phyloP scores from a whole-genome alignment of 192 early-diverging fungal species.

The Geosiphon pyriformis region DNA sequence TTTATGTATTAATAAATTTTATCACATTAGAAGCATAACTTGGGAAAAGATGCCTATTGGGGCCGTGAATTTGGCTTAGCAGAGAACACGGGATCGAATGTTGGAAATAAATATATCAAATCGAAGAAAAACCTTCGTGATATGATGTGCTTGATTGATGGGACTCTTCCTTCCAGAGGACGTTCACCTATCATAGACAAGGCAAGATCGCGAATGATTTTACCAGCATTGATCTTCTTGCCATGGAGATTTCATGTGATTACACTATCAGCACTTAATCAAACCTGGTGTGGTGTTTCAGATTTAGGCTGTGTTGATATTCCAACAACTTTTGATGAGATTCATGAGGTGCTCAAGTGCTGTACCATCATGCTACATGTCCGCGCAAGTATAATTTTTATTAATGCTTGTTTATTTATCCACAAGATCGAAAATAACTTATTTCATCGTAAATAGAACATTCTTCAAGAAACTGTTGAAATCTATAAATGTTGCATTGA shows the following conservation, averaged over 20 bases:
- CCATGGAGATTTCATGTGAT: slow-evolving; percentile 7
- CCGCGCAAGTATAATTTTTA: not conserved
- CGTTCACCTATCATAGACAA: not conserved
- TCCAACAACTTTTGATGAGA: not conserved
- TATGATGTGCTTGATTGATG: not conserved
- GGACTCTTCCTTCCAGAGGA: slow-evolving; percentile 8
- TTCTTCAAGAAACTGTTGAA: slow-evolving; percentile 8
- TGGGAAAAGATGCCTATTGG: slow-evolving; percentile 9
- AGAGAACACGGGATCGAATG: not conserved
- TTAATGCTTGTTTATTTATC: slow-evolving; percentile 3
- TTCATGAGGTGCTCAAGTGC: slow-evolving; percentile 1
- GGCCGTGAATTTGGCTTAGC: slow-evolving; percentile 7
- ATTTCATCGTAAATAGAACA: slow-evolving; percentile 1
- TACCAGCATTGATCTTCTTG: not conserved
- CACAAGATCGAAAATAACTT: not conserved
- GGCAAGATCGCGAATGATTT: not conserved
- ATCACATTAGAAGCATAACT: not conserved
- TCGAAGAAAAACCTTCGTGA: not conserved
- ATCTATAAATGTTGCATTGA: slow-evolving; percentile 9
- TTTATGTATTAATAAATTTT: not conserved
- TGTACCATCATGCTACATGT: slow-evolving; percentile 1
- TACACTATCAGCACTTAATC: slow-evolving; percentile 7
- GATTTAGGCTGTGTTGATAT: slow-evolving; percentile 8
- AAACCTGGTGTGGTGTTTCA: slow-evolving; percentile 4
- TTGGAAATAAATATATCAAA: slow-evolving; percentile 12